These are phyloP conservation scores for Paspalum vaginatum DNA, from an alignment of 176 grass and related monocot species.

Conservation along the genomic window DNA sequence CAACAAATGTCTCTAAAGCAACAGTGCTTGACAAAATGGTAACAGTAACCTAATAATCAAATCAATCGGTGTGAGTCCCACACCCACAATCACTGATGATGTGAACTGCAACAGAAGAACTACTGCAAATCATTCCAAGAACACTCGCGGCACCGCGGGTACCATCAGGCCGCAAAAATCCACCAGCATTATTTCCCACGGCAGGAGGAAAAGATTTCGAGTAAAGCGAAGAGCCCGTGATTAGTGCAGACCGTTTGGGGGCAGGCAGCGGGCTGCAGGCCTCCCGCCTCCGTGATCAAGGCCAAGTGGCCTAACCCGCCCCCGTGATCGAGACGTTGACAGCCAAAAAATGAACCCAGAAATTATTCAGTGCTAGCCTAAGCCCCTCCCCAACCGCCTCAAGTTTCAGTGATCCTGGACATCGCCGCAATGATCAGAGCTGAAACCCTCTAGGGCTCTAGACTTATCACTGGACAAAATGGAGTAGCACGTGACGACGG, in stretches of 20 bases:
- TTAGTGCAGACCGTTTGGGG: neutral
- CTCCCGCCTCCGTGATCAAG: neutral
- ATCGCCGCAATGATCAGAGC: neutral
- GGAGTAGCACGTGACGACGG: neutral
- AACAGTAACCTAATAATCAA: neutral
- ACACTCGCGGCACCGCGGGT: neutral
- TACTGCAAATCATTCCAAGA: neutral
- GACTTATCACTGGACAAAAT: neutral
- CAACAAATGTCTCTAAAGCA: constrained; percentile 23
- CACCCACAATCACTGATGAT: neutral
- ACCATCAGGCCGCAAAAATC: neutral
- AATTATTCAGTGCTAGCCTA: neutral
- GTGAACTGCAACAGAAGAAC: neutral
- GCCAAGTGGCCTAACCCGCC: neutral
- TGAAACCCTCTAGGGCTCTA: neutral
- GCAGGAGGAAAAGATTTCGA: neutral
- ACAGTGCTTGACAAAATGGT: neutral
- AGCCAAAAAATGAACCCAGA: neutral
- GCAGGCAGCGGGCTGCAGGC: too few species aligned
- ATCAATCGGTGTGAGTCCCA: neutral
- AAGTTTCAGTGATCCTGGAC: constrained; percentile 32
- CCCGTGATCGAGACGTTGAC: neutral
- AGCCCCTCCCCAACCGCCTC: neutral
- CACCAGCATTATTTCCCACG: constrained; percentile 31
- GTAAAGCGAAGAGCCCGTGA: neutral